Base-by-base conservation (phyloP, 169 alveolate genomes). In the Theileria sp. region DNA sequence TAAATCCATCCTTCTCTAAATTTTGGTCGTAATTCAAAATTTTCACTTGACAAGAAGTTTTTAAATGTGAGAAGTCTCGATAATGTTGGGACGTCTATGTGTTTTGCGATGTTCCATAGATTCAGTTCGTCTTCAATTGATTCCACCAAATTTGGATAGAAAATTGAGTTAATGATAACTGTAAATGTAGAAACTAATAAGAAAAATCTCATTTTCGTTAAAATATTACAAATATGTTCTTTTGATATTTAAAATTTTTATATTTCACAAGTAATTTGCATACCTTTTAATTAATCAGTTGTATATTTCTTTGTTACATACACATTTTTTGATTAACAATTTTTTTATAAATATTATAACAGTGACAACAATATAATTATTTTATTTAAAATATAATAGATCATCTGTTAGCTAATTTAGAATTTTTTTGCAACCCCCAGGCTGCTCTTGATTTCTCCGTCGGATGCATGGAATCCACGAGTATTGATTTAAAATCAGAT, bases 1-100 rank as follows among this genome's bases (percentile, higher is more conserved):
- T 69, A 67, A 30, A 30, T 8, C 86, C 87, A 83, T 7, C 13
- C 79, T 12, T 12, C 8, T 17, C 51, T 44, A 15, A 83, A 75
- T 9, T 17, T 44, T 19, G 86, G 89, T 2, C 21, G 34, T 7
- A 28, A 21, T 38, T 34, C 34, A 8, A 25, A 21, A 34, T 34
- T 5, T 17, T 60, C 44, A 26, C 28, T 19, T 3, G 19, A 54
- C 50, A 74, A 2, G 36, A 17, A 44, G 26, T 74, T 26, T 30
- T 62, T 58, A 60, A 68, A 19, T 5, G 30, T 8, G 6, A 82
- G 10, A 15, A 64, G n/a, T 6, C 80, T 68, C 15, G 86, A 32
- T 6, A 82, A 67, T 12, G 81, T 34, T 26, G 26, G 23, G 9
- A 56, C 34, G 9, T 82, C 88, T 36, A 82, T 7, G 25, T n/a